Evolutionary conservation across 371 early-diverging fungal genomes (phyloP).

Genomic region (Dinochytrium kinnereticum): DNA sequence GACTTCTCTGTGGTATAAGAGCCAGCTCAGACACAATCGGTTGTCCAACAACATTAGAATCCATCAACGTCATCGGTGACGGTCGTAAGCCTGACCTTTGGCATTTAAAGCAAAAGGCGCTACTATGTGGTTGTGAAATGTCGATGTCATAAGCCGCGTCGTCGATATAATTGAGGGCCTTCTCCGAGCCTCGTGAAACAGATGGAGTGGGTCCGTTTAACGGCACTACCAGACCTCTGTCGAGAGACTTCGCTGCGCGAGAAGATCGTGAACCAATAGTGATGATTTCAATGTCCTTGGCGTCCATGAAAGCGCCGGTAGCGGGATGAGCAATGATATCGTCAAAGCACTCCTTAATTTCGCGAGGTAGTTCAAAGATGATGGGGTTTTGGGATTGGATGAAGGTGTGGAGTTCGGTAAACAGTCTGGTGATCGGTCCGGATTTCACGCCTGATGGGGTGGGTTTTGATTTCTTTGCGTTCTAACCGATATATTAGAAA

Average conservation of each 20-base stretch:
- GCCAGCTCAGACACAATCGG: not conserved
- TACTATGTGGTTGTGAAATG: not conserved
- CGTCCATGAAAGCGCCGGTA: slow-evolving; percentile 50
- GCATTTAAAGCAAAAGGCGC: slow-evolving; percentile 41
- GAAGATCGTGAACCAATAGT: not conserved
- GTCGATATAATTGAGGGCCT: not conserved
- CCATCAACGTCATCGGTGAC: slow-evolving; percentile 24
- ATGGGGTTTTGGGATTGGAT: slow-evolving; percentile 45
- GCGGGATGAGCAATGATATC: slow-evolving; percentile 44
- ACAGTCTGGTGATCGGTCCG: slow-evolving; percentile 10
- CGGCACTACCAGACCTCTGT: not conserved
- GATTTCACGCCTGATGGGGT: not conserved
- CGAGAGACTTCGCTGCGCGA: not conserved
- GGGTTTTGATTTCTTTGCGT: not conserved
- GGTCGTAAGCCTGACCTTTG: slow-evolving; percentile 29
- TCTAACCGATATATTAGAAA: not conserved
- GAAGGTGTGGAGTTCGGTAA: slow-evolving; percentile 12
- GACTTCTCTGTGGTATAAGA: not conserved
- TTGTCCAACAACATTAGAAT: slow-evolving; percentile 28
- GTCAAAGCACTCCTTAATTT: slow-evolving; percentile 31
- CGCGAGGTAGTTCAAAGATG: slow-evolving; percentile 44
- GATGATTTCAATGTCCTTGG: slow-evolving; percentile 37
- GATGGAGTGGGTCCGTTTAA: not conserved
- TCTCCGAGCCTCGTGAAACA: not conserved
- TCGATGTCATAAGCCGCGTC: not conserved